phyloP scores from a whole-genome alignment of 2,329 filamentous ascomycete species.

The Cadophora sp. region DNA sequence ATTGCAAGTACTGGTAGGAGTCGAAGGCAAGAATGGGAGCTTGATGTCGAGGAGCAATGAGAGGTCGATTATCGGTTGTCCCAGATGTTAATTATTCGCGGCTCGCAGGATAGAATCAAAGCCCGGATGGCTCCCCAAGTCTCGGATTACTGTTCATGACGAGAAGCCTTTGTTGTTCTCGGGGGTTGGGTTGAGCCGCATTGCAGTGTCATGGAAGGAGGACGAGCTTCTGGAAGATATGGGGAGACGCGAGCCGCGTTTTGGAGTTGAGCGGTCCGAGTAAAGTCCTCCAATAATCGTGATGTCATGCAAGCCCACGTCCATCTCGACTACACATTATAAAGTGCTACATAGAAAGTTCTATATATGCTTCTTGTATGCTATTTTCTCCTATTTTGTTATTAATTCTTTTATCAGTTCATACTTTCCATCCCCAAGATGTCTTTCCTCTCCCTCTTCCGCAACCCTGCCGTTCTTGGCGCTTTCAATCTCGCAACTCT shows the following conservation, averaged over 20 bases:
- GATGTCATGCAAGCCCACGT: not conserved
- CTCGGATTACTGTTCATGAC: not conserved
- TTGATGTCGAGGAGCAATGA: not conserved
- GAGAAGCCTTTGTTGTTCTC: not conserved
- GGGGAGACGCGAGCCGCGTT: conserved; percentile 10
- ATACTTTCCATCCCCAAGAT: not conserved
- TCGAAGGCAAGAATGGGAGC: not conserved
- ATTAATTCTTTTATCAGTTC: not conserved
- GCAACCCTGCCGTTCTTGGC: conserved; percentile 24
- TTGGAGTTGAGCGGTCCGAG: not conserved
- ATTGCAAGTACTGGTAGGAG: not conserved
- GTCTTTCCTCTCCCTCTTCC: conserved; percentile 32
- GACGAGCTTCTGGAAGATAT: not conserved
- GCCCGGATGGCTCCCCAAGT: not conserved
- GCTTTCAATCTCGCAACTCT: conserved; percentile 30
- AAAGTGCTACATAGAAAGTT: not conserved
- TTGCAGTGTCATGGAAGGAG: not conserved
- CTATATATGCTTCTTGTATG: not conserved
- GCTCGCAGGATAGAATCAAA: not conserved
- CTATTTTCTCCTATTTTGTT: no score
- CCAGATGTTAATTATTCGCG: not conserved
- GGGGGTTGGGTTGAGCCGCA: not conserved
- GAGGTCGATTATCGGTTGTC: not conserved
- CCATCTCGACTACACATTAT: not conserved
- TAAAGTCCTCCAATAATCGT: conserved; percentile 6